These are phyloP conservation scores for Entomortierella beljakovae DNA, from an alignment of 192 early-diverging fungal species.

Conservation along the genomic window DNA sequence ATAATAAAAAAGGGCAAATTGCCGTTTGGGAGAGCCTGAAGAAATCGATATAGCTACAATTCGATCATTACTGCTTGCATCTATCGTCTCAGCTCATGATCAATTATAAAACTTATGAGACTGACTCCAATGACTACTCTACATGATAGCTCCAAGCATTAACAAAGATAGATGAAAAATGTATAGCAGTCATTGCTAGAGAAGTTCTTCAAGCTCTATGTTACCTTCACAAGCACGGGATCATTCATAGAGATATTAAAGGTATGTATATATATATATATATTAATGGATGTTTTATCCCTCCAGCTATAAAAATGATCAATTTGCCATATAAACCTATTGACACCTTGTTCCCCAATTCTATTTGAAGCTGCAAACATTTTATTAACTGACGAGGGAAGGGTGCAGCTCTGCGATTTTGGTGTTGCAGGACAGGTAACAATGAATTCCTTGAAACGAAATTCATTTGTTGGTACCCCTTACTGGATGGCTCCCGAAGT, in stretches of 20 bases:
- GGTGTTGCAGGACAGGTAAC: constrained; percentile 91
- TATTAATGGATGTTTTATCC: background rate
- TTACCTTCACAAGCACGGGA: constrained; percentile 93
- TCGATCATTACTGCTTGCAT: no score
- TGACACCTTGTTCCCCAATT: no score
- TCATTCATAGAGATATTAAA: constrained; percentile 99
- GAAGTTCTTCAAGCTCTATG: constrained; percentile 90
- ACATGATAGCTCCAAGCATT: constrained; percentile 61
- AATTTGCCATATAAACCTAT: no score
- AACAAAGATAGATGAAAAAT: constrained; percentile 82
- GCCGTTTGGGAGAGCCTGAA: background rate
- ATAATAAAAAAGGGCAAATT: background rate
- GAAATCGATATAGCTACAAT: background rate
- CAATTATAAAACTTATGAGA: no score
- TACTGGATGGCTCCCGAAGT: constrained; percentile 94
- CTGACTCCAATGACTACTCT: no score
- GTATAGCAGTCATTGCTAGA: constrained; percentile 89
- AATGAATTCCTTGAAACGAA: constrained; percentile 75
- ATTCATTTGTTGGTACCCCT: constrained; percentile 96
- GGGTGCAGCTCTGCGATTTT: constrained; percentile 97
- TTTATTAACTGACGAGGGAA: constrained; percentile 87
- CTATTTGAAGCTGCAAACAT: constrained; percentile 85
- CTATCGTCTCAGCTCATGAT: no score
- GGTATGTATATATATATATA: constrained; percentile 58
- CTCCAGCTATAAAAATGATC: no score